Conservation (phyloP, 345 rosid species). For the Corchorus capsularis region DNA sequence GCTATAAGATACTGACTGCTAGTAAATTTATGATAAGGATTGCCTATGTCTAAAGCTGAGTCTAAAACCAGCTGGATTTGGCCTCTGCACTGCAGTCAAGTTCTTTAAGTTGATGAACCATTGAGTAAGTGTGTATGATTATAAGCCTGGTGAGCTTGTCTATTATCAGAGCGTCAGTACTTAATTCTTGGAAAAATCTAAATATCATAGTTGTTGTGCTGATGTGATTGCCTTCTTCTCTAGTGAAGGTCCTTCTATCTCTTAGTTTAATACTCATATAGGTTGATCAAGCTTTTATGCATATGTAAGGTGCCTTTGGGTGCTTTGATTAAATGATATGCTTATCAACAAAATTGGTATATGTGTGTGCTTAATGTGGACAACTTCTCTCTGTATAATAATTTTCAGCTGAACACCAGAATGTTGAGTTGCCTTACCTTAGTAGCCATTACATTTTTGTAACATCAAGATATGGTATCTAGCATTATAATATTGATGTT, state of each 20-base stretch:
- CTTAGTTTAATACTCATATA: background rate
- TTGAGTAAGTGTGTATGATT: background rate
- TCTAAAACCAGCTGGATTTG: conserved; percentile 24
- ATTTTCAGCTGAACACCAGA: background rate
- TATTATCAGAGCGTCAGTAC: background rate
- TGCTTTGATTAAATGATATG: background rate
- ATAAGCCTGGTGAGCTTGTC: background rate
- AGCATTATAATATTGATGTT: conserved; percentile 18
- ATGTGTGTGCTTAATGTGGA: background rate
- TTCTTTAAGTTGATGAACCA: conserved; percentile 32
- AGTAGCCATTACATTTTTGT: background rate
- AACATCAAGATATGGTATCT: background rate
- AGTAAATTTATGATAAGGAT: conserved; percentile 43
- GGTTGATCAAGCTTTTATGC: background rate
- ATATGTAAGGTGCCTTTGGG: background rate
- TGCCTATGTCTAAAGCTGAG: conserved; percentile 39
- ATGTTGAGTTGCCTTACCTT: background rate
- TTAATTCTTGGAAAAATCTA: conserved; percentile 15
- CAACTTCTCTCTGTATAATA: background rate
- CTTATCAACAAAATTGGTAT: background rate
- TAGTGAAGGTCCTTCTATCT: background rate
- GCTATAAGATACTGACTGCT: background rate
- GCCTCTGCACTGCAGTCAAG: conserved; percentile 37
- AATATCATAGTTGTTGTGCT: background rate
- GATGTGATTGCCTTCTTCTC: background rate